Conservation (phyloP, 1,284 basidiomycete species). For the Trichosporon ovoides region DNA sequence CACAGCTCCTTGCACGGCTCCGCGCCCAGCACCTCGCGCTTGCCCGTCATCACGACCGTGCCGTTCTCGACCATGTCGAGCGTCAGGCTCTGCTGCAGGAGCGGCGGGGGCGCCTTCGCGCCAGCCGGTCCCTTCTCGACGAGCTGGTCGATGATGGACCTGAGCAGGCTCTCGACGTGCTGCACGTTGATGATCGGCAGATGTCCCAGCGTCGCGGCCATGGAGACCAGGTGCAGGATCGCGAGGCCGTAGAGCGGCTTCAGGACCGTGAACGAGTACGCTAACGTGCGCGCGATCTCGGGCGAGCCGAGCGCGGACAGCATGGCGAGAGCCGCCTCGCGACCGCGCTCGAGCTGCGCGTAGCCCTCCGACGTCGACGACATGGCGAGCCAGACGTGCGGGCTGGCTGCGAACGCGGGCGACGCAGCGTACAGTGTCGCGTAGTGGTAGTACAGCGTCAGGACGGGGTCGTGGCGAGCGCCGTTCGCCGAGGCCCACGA, state of each 20-base stretch:
- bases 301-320: conserved; percentile 40
- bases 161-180: conserved; percentile 34
- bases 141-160: conserved; percentile 36
- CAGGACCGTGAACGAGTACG: conserved; percentile 43
- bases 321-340: conserved; percentile 45
- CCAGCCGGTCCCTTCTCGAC: conserved; percentile 27
- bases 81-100: conserved; percentile 13
- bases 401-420: conserved; percentile 32
- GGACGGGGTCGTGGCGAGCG: conserved; percentile 26
- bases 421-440: conserved; percentile 42
- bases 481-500: conserved; percentile 36
- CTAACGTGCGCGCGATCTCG: conserved; percentile 44
- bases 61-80: conserved; percentile 22
- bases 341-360: conserved; percentile 37
- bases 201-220: conserved; percentile 28
- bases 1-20: conserved; percentile 23
- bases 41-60: conserved; percentile 15
- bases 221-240: conserved; percentile 33
- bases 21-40: conserved; percentile 20
- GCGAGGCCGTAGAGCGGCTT: conserved; percentile 42
- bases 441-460: conserved; percentile 43
- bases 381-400: conserved; percentile 38
- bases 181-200: conserved; percentile 28
- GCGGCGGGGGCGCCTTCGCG: background rate
- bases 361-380: conserved; percentile 36